A percentile compares a stretch with the other conserved stretches of the same genome.
These are phyloP conservation scores for Lachancea dasiensis DNA, from an alignment of 805 yeast genomes.

Conservation along the genomic window DNA sequence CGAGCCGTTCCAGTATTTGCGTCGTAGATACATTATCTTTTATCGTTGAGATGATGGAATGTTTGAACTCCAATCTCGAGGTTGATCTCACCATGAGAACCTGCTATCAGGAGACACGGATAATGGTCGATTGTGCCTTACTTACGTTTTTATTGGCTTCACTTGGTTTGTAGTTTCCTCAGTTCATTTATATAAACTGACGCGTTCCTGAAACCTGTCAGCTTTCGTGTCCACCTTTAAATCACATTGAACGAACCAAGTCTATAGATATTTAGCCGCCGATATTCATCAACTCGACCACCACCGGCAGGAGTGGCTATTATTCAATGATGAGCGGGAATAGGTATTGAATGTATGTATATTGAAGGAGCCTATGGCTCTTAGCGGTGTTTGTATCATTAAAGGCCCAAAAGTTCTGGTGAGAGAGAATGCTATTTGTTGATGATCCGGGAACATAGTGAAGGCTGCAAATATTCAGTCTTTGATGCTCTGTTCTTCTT, in stretches of 20 bases:
- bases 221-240: not conserved
- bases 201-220: constrained; percentile 6
- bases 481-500: constrained; percentile 13
- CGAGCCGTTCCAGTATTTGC: constrained; percentile 53
- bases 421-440: too few relatives aligned
- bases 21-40: constrained; percentile 53
- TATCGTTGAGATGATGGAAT: constrained; percentile 50
- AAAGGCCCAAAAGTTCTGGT: too few relatives aligned
- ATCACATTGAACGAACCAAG: not conserved
- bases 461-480: not conserved
- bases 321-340: not conserved
- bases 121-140: not conserved
- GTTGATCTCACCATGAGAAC: constrained; percentile 10
- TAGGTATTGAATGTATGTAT: not conserved
- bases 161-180: not conserved
- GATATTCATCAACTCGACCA: too few relatives aligned
- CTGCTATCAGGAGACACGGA: not conserved
- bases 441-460: too few relatives aligned
- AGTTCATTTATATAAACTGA: not conserved
- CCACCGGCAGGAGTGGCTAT: too few relatives aligned
- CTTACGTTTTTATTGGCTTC: too few relatives aligned
- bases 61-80: constrained; percentile 35
- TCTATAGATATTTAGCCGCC: too few relatives aligned
- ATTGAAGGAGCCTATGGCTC: not conserved
- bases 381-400: too few relatives aligned